Percentiles rank a stretch among this genome's conserved stretches.
These are phyloP conservation scores for Evansstolkia leycettana DNA, from an alignment of 495 filamentous ascomycete genomes.

Conservation along the genomic window DNA sequence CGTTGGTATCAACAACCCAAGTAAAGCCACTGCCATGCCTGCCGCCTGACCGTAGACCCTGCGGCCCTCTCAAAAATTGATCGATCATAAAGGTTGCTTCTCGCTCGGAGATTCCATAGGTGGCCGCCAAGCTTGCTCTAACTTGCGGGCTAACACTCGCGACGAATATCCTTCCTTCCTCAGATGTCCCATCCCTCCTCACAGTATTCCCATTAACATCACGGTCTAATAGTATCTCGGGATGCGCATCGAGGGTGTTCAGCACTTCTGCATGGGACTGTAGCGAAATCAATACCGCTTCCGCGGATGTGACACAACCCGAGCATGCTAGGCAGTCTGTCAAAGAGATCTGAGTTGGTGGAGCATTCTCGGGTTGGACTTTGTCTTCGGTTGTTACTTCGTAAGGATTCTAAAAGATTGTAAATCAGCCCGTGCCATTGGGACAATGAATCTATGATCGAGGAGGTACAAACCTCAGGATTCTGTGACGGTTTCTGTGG, in stretches of 20 bases:
- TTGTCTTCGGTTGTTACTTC: slow-evolving; percentile 91
- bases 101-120: slow-evolving; percentile 56
- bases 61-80: slow-evolving; percentile 59
- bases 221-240: slow-evolving; percentile 28
- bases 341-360: slow-evolving; percentile 78
- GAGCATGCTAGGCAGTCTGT: slow-evolving; percentile 97
- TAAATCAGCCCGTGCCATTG: slow-evolving; percentile 11
- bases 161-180: slow-evolving; percentile 61
- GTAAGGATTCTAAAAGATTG: slow-evolving; percentile 46
- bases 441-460: not conserved
- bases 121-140: slow-evolving; percentile 74
- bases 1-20: slow-evolving; percentile 80
- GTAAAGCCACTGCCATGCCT: slow-evolving; percentile 64
- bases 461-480: slow-evolving; percentile 18
- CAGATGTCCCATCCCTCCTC: slow-evolving; percentile 13
- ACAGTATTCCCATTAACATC: slow-evolving; percentile 13
- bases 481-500: slow-evolving; percentile 38
- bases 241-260: slow-evolving; percentile 58
- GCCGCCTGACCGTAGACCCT: slow-evolving; percentile 57
- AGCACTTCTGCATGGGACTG: slow-evolving; percentile 90
- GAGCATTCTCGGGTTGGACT: slow-evolving; percentile 40
- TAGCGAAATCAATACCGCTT: slow-evolving; percentile 84
- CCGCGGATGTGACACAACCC: slow-evolving; percentile 92
- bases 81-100: slow-evolving; percentile 72
- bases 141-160: slow-evolving; percentile 88